Evolutionary conservation across 257 asterid species (phyloP), one percentile per base, ranked within the genome.

Genomic region (Striga asiatica): DNA sequence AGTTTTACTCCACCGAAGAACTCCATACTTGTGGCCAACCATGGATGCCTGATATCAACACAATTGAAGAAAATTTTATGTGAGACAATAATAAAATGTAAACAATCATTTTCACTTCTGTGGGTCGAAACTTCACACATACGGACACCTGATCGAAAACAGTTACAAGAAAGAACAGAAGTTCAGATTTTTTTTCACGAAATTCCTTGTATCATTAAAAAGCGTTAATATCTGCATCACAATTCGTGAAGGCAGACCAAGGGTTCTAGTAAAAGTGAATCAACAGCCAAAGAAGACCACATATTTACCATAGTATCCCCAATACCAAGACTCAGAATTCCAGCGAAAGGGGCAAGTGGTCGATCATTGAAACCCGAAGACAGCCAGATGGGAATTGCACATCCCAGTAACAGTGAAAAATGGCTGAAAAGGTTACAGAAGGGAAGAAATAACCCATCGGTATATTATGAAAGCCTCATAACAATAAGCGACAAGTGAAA

Each of bases 11-110:
- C 95, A 88, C 34, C 99, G 86, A 35, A 92, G 94, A 47, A 88
- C 97, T 67, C 99, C 97, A 67, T 88, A 92, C 74, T 88, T 92
- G 86, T 92, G 87, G 53, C 97, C 97, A 1, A 92, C 91, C 97
- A 92, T 75, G 2, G 95, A 92, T 42, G 99, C 99, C 99, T 92
- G 65, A 59, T 24, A 54, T n/a, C 43, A 22, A 28, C 51, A 67
- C 8, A 19, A 64, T 46, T 3, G 3, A 27, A 61, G 27, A 21
- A 53, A 37, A n/a, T n/a, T 72, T 50, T 41, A 21, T 61, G 60
- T 42, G 27, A 54, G 61, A 52, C 16, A 27, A 57, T 19, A 45
- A n/a, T n/a, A n/a, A n/a, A 32, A 24, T 45, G 37, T 31, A 50
- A 31, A 58, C 23, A 23, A 49, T 28, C 48, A 9, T 7, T 6